A percentile compares a stretch with the other conserved stretches of the same genome.
phyloP scores from a whole-genome alignment of 73 alveolate genomes.

The Paramecium bursaria region DNA sequence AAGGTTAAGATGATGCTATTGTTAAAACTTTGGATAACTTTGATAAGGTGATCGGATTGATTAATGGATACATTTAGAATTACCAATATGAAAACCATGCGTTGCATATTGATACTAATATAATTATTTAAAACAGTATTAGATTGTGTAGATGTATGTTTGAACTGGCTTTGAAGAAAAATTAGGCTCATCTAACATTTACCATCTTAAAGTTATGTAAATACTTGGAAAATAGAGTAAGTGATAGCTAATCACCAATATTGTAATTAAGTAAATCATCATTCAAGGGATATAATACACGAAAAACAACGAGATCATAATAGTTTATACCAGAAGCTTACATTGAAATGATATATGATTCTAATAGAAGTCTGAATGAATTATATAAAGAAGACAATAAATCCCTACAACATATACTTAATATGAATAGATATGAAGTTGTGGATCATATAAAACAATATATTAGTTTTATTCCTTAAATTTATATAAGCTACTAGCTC shows the following conservation, averaged over 20 bases:
- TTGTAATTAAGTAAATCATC: conserved; percentile 87
- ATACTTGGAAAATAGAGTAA: conserved; percentile 90
- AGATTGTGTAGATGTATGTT: conserved; percentile 97
- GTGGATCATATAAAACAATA: conserved; percentile 80
- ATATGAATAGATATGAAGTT: conserved; percentile 47
- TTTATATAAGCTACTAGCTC: conserved; percentile 86
- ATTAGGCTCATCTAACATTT: conserved; percentile 85
- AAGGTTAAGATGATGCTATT: neutral
- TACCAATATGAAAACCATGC: conserved; percentile 81
- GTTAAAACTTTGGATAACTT: conserved; percentile 77
- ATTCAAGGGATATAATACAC: conserved; percentile 78
- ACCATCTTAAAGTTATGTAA: conserved; percentile 85
- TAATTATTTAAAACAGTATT: conserved; percentile 94
- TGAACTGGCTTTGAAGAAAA: conserved; percentile 94
- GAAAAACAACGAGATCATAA: conserved; percentile 76
- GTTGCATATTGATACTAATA: conserved; percentile 92
- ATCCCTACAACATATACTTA: conserved; percentile 73
- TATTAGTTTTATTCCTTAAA: conserved; percentile 89
- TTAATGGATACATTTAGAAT: conserved; percentile 86
- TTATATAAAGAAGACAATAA: conserved; percentile 75
- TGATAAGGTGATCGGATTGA: conserved; percentile 91
- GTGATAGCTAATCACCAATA: conserved; percentile 88
- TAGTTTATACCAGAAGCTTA: conserved; percentile 84
- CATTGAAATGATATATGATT: conserved; percentile 77
- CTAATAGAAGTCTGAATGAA: conserved; percentile 76